phyloP scores from a whole-genome alignment of 768 basidiomycete genomes.

The Suillus discolor region DNA sequence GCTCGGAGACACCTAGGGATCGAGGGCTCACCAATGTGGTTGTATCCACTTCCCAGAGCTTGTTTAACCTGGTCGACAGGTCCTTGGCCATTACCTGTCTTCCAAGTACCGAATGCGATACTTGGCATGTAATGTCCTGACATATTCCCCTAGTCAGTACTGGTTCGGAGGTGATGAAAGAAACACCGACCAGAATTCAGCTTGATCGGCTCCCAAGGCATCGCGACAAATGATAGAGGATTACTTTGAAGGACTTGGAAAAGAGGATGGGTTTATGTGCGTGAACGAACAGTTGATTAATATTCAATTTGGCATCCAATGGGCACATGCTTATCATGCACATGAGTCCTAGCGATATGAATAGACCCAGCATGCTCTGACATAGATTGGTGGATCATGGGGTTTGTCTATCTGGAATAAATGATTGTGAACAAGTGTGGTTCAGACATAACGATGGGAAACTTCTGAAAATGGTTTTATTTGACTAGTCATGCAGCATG shows the following conservation, averaged over 20 bases:
- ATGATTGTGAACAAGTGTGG: background rate
- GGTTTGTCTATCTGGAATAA: background rate
- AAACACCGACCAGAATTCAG: background rate
- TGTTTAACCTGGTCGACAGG: conserved; percentile 59
- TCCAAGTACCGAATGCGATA: conserved; percentile 3
- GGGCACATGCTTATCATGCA: background rate
- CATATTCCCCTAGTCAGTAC: background rate
- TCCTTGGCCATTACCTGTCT: conserved; percentile 45
- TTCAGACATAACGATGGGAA: background rate
- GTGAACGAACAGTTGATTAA: background rate
- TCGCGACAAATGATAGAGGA: background rate
- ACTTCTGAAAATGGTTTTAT: background rate
- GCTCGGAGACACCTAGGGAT: background rate
- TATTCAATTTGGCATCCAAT: background rate
- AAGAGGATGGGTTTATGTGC: background rate
- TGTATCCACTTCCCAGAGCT: conserved; percentile 62
- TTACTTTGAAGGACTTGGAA: background rate
- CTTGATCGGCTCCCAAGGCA: conserved; percentile 2
- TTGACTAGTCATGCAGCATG: background rate
- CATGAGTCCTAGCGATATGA: background rate
- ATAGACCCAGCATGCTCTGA: background rate
- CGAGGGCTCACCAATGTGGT: conserved; percentile 53
- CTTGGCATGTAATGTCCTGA: background rate
- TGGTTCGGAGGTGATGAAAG: background rate
- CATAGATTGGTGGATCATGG: background rate